Conservation (phyloP, 352 stramenopile species). For the Phytophthora macrochlamydospora region DNA sequence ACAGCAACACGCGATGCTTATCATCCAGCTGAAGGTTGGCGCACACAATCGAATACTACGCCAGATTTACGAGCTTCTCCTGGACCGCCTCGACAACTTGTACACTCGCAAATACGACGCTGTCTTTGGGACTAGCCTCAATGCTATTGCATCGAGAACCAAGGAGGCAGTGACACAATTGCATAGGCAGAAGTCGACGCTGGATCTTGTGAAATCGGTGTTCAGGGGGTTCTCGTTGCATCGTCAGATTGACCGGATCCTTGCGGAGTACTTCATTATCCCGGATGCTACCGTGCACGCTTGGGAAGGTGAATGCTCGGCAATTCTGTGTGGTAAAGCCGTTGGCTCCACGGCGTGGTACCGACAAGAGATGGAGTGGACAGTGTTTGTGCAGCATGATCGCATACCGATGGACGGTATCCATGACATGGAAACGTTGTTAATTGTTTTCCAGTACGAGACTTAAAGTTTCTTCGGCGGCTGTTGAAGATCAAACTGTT, state of each 20-base stretch:
- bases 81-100: too few species aligned
- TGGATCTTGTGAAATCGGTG: neutral
- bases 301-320: neutral
- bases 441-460: constrained; percentile 72
- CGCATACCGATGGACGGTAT: too few species aligned
- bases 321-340: neutral
- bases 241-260: neutral
- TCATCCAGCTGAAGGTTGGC: too few species aligned
- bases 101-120: neutral
- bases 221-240: neutral
- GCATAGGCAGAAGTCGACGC: neutral
- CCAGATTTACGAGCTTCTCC: too few species aligned
- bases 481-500: constrained; percentile 85
- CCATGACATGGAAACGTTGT: constrained; percentile 69
- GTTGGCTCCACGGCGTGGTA: too few species aligned
- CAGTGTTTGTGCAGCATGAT: too few species aligned
- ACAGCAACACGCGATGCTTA: too few species aligned
- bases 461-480: constrained; percentile 50
- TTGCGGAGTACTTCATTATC: neutral
- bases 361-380: too few species aligned
- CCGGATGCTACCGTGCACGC: neutral
- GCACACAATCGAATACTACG: too few species aligned
- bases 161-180: neutral
- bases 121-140: neutral
- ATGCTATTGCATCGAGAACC: neutral